Percentiles rank a stretch among this genome's conserved stretches.
Evolutionary conservation across 1,139 yeast genomes (phyloP).

Genomic region (Scheffersomyces titani): DNA sequence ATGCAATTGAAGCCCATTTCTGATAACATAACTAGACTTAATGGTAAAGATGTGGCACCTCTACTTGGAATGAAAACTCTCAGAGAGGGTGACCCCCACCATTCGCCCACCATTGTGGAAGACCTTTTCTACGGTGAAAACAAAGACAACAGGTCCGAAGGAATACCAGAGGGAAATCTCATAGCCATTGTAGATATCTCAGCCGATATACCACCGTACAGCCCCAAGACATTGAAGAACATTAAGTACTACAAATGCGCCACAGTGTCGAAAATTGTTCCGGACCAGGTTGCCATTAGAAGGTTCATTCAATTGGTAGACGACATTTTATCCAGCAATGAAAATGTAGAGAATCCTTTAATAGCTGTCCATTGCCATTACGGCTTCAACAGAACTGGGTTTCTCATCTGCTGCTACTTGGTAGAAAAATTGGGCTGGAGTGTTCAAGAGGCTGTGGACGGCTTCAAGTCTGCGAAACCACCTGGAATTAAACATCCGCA

Average conservation of each 20-base stretch:
- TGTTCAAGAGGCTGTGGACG: conserved; percentile 64
- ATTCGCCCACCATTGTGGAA: conserved; percentile 62
- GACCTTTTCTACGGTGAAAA: conserved; percentile 32
- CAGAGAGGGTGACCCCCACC: conserved; percentile 61
- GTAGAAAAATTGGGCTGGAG: conserved; percentile 61
- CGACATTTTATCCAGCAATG: conserved; percentile 34
- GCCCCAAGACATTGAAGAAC: conserved; percentile 54
- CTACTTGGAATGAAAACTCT: conserved; percentile 76
- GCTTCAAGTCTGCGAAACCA: conserved; percentile 56
- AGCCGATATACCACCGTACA: conserved; percentile 75
- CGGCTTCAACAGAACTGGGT: conserved; percentile 81
- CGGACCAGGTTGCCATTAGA: conserved; percentile 61
- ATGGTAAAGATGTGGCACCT: conserved; percentile 41
- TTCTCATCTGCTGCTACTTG: conserved; percentile 68
- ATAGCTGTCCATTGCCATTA: conserved; percentile 80
- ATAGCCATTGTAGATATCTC: conserved; percentile 71
- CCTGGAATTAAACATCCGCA: conserved; percentile 83
- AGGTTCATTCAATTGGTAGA: conserved; percentile 58
- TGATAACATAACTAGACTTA: conserved; percentile 37
- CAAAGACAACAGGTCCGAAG: conserved; percentile 23
- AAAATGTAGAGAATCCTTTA: conserved; percentile 30
- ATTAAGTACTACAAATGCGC: conserved; percentile 70
- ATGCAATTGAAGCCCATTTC: conserved; percentile 54
- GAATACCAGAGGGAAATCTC: conserved; percentile 36
- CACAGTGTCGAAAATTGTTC: conserved; percentile 78